Base-by-base conservation (phyloP, 257 asterid genomes). In the Rauvolfia tetraphylla region DNA sequence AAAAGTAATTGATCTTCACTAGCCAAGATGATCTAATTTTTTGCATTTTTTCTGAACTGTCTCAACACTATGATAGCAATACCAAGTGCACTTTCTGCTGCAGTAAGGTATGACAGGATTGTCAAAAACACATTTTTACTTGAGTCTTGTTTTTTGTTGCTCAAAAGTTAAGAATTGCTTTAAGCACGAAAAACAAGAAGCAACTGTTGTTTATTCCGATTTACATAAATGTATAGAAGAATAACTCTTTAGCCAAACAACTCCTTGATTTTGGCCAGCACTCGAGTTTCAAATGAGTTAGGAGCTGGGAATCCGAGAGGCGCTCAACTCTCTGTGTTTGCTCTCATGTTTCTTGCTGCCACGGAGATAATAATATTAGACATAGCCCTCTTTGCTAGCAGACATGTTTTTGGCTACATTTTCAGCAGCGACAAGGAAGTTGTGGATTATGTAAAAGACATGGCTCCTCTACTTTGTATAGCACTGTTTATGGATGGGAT, bases 31-130 rank as follows among this genome's bases (percentile, higher is more conserved):
- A n/a, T 34, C 68, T 73, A 9, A 66, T 46, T 27, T 44, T 67
- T 65, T 68, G 34, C 48, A 2, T 41, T 22, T 15, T 77, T 12
- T 81, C 34, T 53, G n/a, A 77, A 61, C 87, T 88, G 95, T 87
- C 83, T 88, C 58, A 88, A 91, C 70, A 87, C 86, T 66, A 79
- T 92, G 7, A 75, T 86, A 4, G 82, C 95, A 20, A 11, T 89
- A 53, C 84, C 95, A 36, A 86, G 80, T 51, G 93, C 90, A 31
- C 69, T 91, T 2, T 89, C 88, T 71, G 93, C 85, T 48, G 91
- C 90, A 36, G 90, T 87, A 57, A 91, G 93, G 93, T 89, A 70
- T 38, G 82, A 41, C 8, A 41, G 44, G 4, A 3, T 41, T 6
- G 5, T 39, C 42, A n/a, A n/a, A n/a, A n/a, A n/a, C n/a, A n/a